These are phyloP conservation scores for Conticribra guillardii DNA, from an alignment of 108 stramenopile species.

Conservation along the genomic window DNA sequence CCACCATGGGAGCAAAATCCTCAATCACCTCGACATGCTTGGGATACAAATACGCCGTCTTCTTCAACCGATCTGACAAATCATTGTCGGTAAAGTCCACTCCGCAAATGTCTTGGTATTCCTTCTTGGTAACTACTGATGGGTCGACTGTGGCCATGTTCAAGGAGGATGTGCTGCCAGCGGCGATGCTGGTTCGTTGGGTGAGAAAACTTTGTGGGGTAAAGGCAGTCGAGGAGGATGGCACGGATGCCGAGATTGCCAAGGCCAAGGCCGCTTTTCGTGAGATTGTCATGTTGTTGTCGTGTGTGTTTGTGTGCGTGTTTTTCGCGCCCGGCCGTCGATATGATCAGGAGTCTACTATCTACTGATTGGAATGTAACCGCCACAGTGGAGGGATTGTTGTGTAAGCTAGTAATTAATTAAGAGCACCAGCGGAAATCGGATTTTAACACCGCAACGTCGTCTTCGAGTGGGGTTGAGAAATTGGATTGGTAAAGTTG, in stretches of 20 bases:
- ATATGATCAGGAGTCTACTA: too few species aligned
- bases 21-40: constrained; percentile 93
- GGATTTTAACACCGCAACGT: too few species aligned
- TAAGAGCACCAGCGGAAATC: too few species aligned
- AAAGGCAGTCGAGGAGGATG: not conserved
- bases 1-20: constrained; percentile 82
- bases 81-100: constrained; percentile 63
- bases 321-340: too few species aligned
- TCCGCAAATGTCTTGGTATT: constrained; percentile 84
- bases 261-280: not conserved
- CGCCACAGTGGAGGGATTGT: too few species aligned
- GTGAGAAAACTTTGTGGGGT: not conserved
- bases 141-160: constrained; percentile 65
- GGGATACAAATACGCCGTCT: constrained; percentile 81
- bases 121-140: constrained; percentile 74
- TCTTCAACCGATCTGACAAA: constrained; percentile 56
- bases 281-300: not conserved
- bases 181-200: too few species aligned
- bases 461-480: too few species aligned
- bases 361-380: too few species aligned
- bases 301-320: too few species aligned
- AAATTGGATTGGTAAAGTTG: too few species aligned
- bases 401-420: too few species aligned
- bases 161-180: not conserved
- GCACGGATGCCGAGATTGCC: not conserved